phyloP scores from a whole-genome alignment of 176 grass and related monocot species.

The Coix lacrymajobi region DNA sequence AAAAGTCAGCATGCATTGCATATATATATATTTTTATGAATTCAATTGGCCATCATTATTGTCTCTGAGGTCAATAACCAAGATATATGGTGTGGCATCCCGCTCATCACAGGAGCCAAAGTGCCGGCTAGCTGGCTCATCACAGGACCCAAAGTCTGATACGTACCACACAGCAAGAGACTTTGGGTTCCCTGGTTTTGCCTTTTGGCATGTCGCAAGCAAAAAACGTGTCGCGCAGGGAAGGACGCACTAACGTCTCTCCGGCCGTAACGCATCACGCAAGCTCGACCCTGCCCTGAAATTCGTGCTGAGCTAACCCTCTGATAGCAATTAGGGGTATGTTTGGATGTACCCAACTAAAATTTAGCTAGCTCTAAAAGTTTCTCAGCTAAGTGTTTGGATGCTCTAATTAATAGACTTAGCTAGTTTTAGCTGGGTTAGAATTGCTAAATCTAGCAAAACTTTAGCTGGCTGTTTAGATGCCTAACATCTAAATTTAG shows the following conservation, averaged over 20 bases:
- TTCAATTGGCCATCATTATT: not conserved
- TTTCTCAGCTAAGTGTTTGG: too few relatives aligned
- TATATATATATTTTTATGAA: not conserved
- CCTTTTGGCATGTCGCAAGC: not conserved
- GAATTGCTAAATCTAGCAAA: too few relatives aligned
- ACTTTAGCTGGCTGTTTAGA: too few relatives aligned
- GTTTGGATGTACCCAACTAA: too few relatives aligned
- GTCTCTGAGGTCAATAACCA: not conserved
- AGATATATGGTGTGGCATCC: not conserved
- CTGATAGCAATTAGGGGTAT: too few relatives aligned
- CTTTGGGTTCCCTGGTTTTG: not conserved
- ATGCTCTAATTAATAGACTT: too few relatives aligned
- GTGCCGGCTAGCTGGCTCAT: not conserved
- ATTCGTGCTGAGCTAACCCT: too few relatives aligned
- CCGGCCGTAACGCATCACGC: too few relatives aligned
- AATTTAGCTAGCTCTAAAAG: too few relatives aligned
- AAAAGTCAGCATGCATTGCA: not conserved
- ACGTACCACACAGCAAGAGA: not conserved
- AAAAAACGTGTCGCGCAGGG: not conserved
- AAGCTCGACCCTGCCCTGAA: not conserved
- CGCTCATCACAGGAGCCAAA: not conserved
- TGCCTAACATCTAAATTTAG: too few relatives aligned
- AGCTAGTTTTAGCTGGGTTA: too few relatives aligned
- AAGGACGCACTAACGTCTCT: not conserved
- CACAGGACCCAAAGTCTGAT: not conserved